These are phyloP conservation scores for Cicer chorassanicum DNA, from an alignment of 306 rosid species.

Conservation along the genomic window DNA sequence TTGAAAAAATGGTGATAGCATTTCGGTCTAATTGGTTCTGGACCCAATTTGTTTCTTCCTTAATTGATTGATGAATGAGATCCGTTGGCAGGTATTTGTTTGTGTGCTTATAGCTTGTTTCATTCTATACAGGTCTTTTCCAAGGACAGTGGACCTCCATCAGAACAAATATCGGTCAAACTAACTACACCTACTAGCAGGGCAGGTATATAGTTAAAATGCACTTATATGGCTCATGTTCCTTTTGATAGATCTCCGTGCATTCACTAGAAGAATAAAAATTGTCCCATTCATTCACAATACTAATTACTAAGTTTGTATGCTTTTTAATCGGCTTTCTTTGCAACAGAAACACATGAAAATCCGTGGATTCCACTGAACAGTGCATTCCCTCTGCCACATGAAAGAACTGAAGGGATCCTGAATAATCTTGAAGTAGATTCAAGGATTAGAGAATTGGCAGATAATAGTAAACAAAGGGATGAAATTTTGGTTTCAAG, in stretches of 20 bases:
- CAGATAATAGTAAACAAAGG: slow-evolving; percentile 34
- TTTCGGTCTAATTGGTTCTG: background rate
- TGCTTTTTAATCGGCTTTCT: slow-evolving; percentile 31
- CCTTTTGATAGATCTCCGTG: slow-evolving; percentile 2
- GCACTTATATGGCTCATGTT: slow-evolving; percentile 14
- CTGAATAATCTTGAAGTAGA: slow-evolving; percentile 48
- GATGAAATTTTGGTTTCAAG: slow-evolving; percentile 38
- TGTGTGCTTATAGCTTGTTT: slow-evolving; percentile 31
- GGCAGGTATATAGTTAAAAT: slow-evolving; percentile 47
- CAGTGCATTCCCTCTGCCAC: slow-evolving; percentile 41
- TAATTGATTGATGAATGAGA: slow-evolving; percentile 11
- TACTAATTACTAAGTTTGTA: background rate
- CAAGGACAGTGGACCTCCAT: slow-evolving; percentile 65
- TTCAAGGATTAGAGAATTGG: slow-evolving; percentile 40
- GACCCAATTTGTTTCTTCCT: background rate
- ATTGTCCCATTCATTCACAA: background rate
- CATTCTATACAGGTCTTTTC: slow-evolving; percentile 64
- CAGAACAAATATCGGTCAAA: slow-evolving; percentile 38
- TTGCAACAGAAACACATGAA: slow-evolving; percentile 52
- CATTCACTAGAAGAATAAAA: background rate
- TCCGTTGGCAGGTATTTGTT: slow-evolving; percentile 11
- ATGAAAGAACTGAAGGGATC: slow-evolving; percentile 59
- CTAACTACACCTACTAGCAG: slow-evolving; percentile 41
- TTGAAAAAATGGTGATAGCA: background rate
- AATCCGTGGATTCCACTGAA: slow-evolving; percentile 33